A percentile compares a stretch with the other conserved stretches of the same genome.
Evolutionary conservation across 164 flowering plant genomes (phyloP).

Genomic region (Chloranthus sessilifolius): DNA sequence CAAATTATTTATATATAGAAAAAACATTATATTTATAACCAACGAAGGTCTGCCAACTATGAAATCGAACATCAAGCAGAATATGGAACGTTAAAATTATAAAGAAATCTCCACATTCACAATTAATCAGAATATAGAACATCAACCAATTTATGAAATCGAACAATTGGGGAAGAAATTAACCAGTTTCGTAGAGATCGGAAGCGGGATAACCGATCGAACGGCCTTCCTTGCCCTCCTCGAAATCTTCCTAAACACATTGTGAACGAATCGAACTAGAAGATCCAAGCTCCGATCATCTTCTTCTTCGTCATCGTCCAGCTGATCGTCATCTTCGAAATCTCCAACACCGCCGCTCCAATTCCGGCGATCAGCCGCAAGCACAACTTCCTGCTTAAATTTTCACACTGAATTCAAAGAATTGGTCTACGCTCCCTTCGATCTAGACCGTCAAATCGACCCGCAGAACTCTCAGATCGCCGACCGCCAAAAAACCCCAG

Average conservation of each 20-base stretch:
- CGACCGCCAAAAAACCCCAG: too few species aligned
- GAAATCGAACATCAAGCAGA: too few species aligned
- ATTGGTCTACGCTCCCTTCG: too few species aligned
- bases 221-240: slow-evolving; percentile 69
- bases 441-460: too few species aligned
- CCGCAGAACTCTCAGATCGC: too few species aligned
- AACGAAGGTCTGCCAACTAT: too few species aligned
- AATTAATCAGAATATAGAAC: not conserved
- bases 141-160: not conserved
- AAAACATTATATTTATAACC: too few species aligned
- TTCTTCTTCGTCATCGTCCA: slow-evolving; percentile 51
- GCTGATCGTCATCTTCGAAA: slow-evolving; percentile 43
- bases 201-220: slow-evolving; percentile 66
- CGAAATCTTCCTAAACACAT: slow-evolving; percentile 70
- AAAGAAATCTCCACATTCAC: not conserved
- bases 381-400: slow-evolving; percentile 33
- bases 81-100: not conserved
- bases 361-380: slow-evolving; percentile 24
- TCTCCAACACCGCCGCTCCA: slow-evolving; percentile 32
- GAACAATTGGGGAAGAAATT: not conserved
- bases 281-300: slow-evolving; percentile 87
- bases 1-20: too few species aligned
- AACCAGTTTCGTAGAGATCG: slow-evolving; percentile 68
- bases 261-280: slow-evolving; percentile 61
- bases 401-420: too few species aligned